Conservation (phyloP, 768 basidiomycete genomes). For the Lactifluus pinguis region DNA sequence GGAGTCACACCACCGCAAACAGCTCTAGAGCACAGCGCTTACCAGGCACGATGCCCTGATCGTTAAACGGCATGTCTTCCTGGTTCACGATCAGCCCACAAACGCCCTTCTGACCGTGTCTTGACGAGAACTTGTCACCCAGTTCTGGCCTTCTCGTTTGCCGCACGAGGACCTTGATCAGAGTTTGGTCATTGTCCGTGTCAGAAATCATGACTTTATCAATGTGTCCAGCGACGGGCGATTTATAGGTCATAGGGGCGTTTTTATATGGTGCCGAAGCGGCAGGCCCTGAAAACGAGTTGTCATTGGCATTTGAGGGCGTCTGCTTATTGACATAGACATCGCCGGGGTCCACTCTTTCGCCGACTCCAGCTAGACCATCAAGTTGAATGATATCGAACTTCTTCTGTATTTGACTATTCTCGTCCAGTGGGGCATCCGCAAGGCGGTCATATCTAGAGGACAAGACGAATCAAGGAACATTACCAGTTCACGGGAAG, state of each 20-base stretch:
- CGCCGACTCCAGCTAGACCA: conserved; percentile 91
- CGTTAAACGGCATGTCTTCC: conserved; percentile 98
- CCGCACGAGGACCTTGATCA: conserved; percentile 95
- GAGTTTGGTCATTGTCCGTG: conserved; percentile 90
- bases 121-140: conserved; percentile 96
- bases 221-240: conserved; percentile 85
- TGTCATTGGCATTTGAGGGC: conserved; percentile 89
- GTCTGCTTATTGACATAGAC: conserved; percentile 97
- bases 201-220: conserved; percentile 98
- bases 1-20: conserved; percentile 11
- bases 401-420: conserved; percentile 68
- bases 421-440: conserved; percentile 81
- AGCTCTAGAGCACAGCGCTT: conserved; percentile 21
- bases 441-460: conserved; percentile 85
- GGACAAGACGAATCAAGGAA: neutral
- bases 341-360: conserved; percentile 86
- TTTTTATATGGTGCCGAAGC: conserved; percentile 86
- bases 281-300: conserved; percentile 76
- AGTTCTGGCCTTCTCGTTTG: conserved; percentile 95
- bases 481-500: neutral
- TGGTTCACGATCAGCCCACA: conserved; percentile 98
- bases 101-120: conserved; percentile 98
- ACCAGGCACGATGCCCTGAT: conserved; percentile 92
- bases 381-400: conserved; percentile 90
- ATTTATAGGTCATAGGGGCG: conserved; percentile 87